These are phyloP conservation scores for Rhodomyrtus psidioides DNA, from an alignment of 441 rosid species.

Conservation along the genomic window DNA sequence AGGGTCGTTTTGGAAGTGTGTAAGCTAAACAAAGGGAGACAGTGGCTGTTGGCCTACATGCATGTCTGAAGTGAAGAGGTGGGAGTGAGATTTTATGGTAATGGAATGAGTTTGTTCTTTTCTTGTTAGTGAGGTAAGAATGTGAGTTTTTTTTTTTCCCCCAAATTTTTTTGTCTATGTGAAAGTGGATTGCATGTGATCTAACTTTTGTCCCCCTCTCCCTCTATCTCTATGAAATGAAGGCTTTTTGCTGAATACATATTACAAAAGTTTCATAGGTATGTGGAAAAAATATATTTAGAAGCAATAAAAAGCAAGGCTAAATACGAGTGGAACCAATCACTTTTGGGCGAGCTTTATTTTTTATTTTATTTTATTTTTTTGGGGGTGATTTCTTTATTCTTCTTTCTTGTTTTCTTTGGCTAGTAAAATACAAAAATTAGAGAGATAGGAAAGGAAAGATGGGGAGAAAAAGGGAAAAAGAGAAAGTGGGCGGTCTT, in stretches of 20 bases:
- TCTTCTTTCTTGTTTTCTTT: not conserved
- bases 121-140: conserved; percentile 41
- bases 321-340: conserved; percentile 34
- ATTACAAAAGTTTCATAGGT: conserved; percentile 21
- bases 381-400: not conserved
- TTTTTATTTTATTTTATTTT: not conserved
- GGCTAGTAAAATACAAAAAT: conserved; percentile 4
- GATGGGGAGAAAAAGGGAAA: not conserved
- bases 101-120: conserved; percentile 40
- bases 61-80: not conserved
- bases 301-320: conserved; percentile 19
- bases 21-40: conserved; percentile 1
- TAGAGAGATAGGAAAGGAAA: not conserved
- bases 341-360: conserved; percentile 18
- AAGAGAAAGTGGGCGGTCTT: conserved; percentile 11
- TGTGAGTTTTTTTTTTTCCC: conserved; percentile 11
- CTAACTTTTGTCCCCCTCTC: not conserved
- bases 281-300: conserved; percentile 1
- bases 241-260: not conserved
- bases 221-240: not conserved
- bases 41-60: not conserved
- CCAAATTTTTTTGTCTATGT: conserved; percentile 1
- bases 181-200: conserved; percentile 67
- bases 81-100: not conserved
- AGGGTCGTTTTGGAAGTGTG: not conserved